Evolutionary conservation across 129 eudicot species (phyloP), one percentile per base, ranked within the genome.

Genomic region (Chrysanthemum makinoi): DNA sequence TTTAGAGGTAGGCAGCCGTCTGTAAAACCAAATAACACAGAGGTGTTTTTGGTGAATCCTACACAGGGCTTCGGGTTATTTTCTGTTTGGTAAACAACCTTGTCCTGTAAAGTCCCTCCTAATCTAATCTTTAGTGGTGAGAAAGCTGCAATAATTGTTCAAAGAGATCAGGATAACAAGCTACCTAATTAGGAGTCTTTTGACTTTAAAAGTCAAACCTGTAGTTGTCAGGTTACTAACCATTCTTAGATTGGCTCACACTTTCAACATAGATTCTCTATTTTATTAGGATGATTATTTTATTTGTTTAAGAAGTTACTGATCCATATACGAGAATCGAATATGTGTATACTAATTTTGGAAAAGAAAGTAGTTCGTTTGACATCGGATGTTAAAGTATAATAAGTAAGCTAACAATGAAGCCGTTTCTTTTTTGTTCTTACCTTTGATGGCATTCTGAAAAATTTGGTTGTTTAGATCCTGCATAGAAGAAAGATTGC

Each of bases 71-170:
- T 66, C 19, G 15, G 26, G 30, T 66, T 65, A 33, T 85, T 73
- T 63, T 80, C 89, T 10, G 86, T 85, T 83, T 87, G 82, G 74
- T 89, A 89, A 69, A 82, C 72, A 64, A 92, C 85, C 73, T 78
- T 89, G 68, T 92, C 95, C 82, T 92, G 96, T 77, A 92, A 82
- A 39, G 95, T 85, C 54, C 98, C 98, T 44, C 98, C 98, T 73
- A 92, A 78, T 84, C 98, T 89, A 49, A 92, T 89, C 95, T 89
- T 89, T 75, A 92, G 69, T 56, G 91, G 81, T 53, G 96, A 83
- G 80, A 92, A 92, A 13, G 96, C 98, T 92, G 87, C 89, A 83
- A 6, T 58, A 77, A 9, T 68, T 57, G 49, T 56, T 19, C 17
- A 76, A 72, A 60, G 39, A 44, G 46, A 70, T 35, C 62, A 61